Evolutionary conservation across 208 protist species (phyloP).

Genomic region (Trypanosoma avium): DNA sequence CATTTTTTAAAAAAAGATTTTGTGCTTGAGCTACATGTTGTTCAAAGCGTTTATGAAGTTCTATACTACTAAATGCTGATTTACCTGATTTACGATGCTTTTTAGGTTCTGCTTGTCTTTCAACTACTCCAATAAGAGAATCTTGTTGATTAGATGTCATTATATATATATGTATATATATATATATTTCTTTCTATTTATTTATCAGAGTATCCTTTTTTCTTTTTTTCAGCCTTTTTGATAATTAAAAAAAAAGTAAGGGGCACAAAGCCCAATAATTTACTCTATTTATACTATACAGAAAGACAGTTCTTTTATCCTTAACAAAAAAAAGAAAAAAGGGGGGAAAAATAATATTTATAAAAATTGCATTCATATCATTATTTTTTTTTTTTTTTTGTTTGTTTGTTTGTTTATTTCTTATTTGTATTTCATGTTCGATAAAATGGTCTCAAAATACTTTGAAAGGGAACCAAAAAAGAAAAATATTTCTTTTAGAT

Average conservation of each 20-base stretch:
- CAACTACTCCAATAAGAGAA: slow-evolving; percentile 14
- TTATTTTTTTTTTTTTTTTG: slow-evolving; percentile 2
- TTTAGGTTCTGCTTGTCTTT: slow-evolving; percentile 23
- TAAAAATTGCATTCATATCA: not conserved
- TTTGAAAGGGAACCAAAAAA: too few species aligned
- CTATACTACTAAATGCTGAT: slow-evolving; percentile 42
- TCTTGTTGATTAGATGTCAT: slow-evolving; percentile 18
- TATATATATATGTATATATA: not conserved
- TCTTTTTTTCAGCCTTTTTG: not conserved
- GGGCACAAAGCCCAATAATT: too few species aligned
- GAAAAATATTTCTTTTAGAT: too few species aligned
- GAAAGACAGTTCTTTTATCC: too few species aligned
- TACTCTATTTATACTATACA: too few species aligned
- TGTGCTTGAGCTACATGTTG: slow-evolving; percentile 67
- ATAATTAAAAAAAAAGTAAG: too few species aligned
- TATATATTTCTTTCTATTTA: not conserved
- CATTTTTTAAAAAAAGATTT: slow-evolving; percentile 58
- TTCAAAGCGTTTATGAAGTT: slow-evolving; percentile 61
- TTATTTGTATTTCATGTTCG: too few species aligned
- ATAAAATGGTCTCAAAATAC: too few species aligned
- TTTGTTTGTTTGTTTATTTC: not conserved
- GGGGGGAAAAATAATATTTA: not conserved
- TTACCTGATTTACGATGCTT: not conserved
- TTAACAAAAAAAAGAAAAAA: not conserved
- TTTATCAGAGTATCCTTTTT: not conserved